phyloP scores from a whole-genome alignment of 202 grass and related monocot genomes.

The Alloteropsis angusta region DNA sequence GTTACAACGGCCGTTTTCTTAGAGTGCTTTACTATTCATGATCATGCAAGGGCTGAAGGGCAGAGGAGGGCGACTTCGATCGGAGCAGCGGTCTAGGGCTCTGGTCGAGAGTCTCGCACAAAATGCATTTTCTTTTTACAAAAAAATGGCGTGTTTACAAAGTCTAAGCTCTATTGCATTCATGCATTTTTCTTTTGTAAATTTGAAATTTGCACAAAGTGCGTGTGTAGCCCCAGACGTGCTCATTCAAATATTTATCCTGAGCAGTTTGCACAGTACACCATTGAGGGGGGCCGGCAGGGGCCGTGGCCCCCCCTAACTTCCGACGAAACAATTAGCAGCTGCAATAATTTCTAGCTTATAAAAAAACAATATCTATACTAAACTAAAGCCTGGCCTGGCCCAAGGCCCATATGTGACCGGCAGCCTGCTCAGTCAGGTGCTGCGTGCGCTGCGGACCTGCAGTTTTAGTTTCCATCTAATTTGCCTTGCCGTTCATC shows the following conservation, averaged over 20 bases:
- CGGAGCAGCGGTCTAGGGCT: neutral
- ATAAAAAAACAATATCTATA: no score
- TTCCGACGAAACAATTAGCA: no score
- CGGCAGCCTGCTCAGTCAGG: no score
- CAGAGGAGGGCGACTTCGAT: neutral
- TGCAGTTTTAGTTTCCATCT: no score
- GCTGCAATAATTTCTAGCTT: no score
- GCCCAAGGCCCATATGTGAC: no score
- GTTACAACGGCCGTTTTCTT: neutral
- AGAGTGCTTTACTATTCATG: neutral
- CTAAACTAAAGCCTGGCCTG: no score
- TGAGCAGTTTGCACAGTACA: neutral
- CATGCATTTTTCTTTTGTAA: neutral
- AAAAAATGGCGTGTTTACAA: neutral
- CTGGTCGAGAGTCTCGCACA: neutral
- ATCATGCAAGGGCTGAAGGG: neutral
- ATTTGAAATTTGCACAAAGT: neutral
- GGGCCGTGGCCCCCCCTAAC: no score
- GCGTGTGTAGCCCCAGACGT: neutral
- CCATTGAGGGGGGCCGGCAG: neutral
- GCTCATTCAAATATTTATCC: neutral
- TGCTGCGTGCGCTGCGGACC: no score
- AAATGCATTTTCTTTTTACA: no score
- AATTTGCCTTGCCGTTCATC: no score
- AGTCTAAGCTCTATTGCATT: neutral